Evolutionary conservation across 164 flowering plant genomes (phyloP).

Genomic region (Piper betle): DNA sequence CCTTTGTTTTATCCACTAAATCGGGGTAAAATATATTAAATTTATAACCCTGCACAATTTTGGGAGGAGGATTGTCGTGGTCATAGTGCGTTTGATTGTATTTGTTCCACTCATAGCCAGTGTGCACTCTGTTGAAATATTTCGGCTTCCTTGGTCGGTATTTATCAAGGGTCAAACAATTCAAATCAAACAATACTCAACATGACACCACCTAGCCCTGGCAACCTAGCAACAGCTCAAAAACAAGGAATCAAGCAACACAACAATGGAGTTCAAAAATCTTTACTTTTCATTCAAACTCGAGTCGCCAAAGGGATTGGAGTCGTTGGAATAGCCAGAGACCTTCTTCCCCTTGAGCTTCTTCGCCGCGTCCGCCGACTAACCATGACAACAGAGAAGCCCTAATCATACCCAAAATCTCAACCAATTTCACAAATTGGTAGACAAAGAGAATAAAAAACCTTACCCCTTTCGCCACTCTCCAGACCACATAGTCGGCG

Average conservation of each 20-base stretch:
- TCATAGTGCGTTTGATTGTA: slow-evolving; percentile 99
- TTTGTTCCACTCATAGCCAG: slow-evolving; percentile 99
- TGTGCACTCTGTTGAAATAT: slow-evolving; percentile 97
- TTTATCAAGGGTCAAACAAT: slow-evolving; percentile 33
- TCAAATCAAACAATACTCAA: not conserved
- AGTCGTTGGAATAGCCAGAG: slow-evolving; percentile 83
- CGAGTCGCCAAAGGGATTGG: slow-evolving; percentile 93
- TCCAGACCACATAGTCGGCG: slow-evolving; percentile 52
- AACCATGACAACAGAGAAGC: not conserved
- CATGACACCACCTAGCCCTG: not conserved
- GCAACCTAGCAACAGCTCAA: too few species aligned
- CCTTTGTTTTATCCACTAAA: slow-evolving; percentile 83
- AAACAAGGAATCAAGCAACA: not conserved
- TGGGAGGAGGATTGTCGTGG: slow-evolving; percentile 98
- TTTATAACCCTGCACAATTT: slow-evolving; percentile 95
- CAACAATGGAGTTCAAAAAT: not conserved
- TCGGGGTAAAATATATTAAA: slow-evolving; percentile 97
- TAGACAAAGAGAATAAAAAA: slow-evolving; percentile 1
- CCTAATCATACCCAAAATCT: not conserved
- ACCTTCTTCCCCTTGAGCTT: slow-evolving; percentile 60
- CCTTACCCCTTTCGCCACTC: slow-evolving; percentile 68
- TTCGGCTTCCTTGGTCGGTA: slow-evolving; percentile 97
- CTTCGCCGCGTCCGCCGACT: slow-evolving; percentile 80
- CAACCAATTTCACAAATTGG: not conserved
- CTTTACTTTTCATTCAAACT: slow-evolving; percentile 71